These are phyloP conservation scores for Phlyctochytrium planicorne DNA, from an alignment of 192 early-diverging fungal species.

Conservation along the genomic window DNA sequence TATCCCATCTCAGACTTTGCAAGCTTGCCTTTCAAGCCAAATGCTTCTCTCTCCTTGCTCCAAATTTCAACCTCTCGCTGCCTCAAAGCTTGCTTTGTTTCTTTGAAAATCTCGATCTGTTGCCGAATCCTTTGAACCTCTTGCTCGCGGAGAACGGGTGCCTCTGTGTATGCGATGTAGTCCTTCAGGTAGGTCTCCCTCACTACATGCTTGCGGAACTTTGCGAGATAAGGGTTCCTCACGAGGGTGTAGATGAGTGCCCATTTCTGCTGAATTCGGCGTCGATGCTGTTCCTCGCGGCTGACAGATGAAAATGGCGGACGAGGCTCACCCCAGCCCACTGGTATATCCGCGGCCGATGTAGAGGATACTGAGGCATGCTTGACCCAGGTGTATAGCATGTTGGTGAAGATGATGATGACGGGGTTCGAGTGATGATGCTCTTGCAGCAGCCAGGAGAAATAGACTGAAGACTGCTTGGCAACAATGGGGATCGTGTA, in stretches of 20 bases:
- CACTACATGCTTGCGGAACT: constrained; percentile 16
- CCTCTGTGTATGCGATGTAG: background rate
- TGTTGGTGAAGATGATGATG: constrained; percentile 4
- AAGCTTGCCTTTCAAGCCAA: too few species aligned
- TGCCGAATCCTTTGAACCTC: background rate
- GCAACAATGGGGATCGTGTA: background rate
- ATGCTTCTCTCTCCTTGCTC: background rate
- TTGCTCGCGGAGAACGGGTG: background rate
- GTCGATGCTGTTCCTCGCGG: too few species aligned
- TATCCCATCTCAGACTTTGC: too few species aligned
- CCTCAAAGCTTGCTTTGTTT: background rate
- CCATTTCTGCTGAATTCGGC: constrained; percentile 9
- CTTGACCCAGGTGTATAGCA: background rate
- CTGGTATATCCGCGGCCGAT: too few species aligned
- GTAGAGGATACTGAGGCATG: too few species aligned
- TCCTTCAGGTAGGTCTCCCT: constrained; percentile 14
- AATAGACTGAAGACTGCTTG: background rate
- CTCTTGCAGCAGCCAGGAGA: constrained; percentile 12
- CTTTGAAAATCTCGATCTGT: background rate
- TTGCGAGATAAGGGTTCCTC: constrained; percentile 9
- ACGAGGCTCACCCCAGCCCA: too few species aligned
- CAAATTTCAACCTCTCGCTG: background rate
- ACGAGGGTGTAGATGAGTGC: constrained; percentile 12
- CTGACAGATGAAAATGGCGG: background rate
- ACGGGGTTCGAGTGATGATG: constrained; percentile 21